Conservation (phyloP, 257 asterid species). For the Capsicum chinense region DNA sequence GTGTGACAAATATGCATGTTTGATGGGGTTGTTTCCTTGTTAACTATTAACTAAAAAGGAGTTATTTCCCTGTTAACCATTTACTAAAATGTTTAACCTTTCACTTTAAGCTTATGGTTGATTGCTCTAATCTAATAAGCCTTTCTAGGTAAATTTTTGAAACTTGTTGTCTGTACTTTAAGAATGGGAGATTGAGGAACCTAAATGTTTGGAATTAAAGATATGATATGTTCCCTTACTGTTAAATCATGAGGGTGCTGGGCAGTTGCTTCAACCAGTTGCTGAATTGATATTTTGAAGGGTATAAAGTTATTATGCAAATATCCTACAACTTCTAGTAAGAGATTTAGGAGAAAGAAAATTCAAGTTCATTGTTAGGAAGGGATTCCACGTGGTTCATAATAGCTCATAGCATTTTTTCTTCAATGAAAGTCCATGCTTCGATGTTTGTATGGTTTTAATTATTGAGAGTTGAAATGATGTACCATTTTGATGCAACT, state of each 20-base stretch:
- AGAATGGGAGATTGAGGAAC: constrained; percentile 3
- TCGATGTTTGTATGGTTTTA: not conserved
- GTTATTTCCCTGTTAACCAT: constrained; percentile 2
- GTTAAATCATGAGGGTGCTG: not conserved
- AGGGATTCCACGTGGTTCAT: not conserved
- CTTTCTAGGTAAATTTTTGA: constrained; percentile 13
- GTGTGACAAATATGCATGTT: constrained; percentile 19
- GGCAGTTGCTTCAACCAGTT: not conserved
- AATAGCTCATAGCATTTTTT: not conserved
- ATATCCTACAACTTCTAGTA: too few species aligned
- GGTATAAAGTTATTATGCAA: constrained; percentile 10
- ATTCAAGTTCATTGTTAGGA: too few species aligned
- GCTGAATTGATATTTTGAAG: not conserved
- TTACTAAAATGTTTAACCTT: not conserved
- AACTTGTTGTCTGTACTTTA: constrained; percentile 11
- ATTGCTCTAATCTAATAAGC: constrained; percentile 4
- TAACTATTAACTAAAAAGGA: not conserved
- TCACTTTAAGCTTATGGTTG: constrained; percentile 3
- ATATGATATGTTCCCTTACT: not conserved
- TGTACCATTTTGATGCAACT: not conserved
- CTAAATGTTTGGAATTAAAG: constrained; percentile 1
- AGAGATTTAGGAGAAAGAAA: too few species aligned
- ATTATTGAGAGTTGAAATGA: not conserved
- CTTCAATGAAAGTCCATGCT: not conserved
- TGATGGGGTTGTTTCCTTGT: constrained; percentile 21